Evolutionary conservation across 1,139 yeast species (phyloP).

Genomic region (Debaryomycetaceae sp.): DNA sequence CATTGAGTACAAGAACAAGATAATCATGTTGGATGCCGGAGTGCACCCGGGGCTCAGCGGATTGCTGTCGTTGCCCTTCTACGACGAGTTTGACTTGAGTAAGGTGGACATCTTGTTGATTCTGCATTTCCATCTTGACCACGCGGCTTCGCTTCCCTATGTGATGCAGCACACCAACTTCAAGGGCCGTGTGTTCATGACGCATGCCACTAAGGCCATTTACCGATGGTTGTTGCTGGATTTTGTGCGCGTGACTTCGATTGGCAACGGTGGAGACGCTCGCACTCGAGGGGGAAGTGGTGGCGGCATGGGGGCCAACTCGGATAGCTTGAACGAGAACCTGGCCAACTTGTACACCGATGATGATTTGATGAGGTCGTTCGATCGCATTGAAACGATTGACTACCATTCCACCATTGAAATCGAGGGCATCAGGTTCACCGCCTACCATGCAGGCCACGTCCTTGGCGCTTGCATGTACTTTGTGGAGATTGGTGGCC

Average conservation of each 20-base stretch:
- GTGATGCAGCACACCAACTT: conserved; percentile 97
- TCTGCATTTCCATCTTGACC: conserved; percentile 95
- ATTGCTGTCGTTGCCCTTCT: conserved; percentile 85
- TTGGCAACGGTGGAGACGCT: conserved; percentile 43
- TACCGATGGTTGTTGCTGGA: conserved; percentile 93
- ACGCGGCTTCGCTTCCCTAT: conserved; percentile 95
- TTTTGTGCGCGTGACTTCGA: conserved; percentile 86
- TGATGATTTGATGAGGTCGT: conserved; percentile 82
- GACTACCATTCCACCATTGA: conserved; percentile 96
- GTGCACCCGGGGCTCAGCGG: conserved; percentile 96
- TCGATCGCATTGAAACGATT: conserved; percentile 86
- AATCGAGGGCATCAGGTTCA: conserved; percentile 88
- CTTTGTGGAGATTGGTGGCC: conserved; percentile 89
- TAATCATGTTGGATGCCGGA: conserved; percentile 98
- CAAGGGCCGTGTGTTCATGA: conserved; percentile 95
- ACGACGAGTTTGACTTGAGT: conserved; percentile 88
- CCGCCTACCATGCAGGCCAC: conserved; percentile 99
- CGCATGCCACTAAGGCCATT: conserved; percentile 97
- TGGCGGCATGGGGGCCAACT: conserved; percentile 17
- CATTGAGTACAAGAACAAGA: conserved; percentile 86
- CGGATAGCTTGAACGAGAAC: conserved; percentile 15
- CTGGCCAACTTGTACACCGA: conserved; percentile 72
- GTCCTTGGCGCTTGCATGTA: conserved; percentile 99
- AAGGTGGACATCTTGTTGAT: conserved; percentile 82
- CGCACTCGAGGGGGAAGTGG: conserved; percentile 20